Base-by-base conservation (phyloP, 2,329 filamentous ascomycete genomes). In the Fusarium sp. region DNA sequence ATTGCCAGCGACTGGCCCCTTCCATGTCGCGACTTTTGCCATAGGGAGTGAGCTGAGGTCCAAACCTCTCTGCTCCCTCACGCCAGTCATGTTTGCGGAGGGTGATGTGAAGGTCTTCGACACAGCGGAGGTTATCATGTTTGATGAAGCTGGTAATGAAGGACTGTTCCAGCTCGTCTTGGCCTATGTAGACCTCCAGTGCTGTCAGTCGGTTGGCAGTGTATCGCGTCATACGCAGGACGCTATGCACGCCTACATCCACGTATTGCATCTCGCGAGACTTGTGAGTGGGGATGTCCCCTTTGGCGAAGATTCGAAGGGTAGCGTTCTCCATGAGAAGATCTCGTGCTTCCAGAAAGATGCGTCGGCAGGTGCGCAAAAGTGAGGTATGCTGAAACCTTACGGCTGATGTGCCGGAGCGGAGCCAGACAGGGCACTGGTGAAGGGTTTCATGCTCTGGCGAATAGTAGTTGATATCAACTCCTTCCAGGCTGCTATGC, bases 201-300 rank as follows among this genome's bases (percentile, higher is more conserved):
- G 68, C 71, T 4, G 58, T 66, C 24, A 72, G 27, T 22, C 70
- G 64, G 29, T 72, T 71, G 10, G 64, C 70, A 14, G 64, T 58
- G 37, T 72, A 68, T 7, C 70, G 68, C 18, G 67, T 47, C 64
- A 71, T 68, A 2, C 24, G 35, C 14, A 24, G 38, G 45, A 52
- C 50, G 24, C 50, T 58, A 42, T 6, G 57, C 20, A 34, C 45
- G 31, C 31, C 31, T 14, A 13, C 11, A 13, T 11, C 31, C 31
- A 34, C 31, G 11, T 34, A 4, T 34, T 34, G 31, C 31, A 14
- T 14, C 31, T 34, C 6, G 31, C 11, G 31, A 14, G 31, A 13
- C 31, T 14, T 11, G 11, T 14, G 11, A 14, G 31, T 13, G 31
- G 13, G 11, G 11, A 27, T 5, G 13, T 24, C 11, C 13, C 6